Percentiles rank a stretch among this genome's conserved stretches.
These are phyloP conservation scores for Proliferodiscus dingleyae DNA, from an alignment of 2,329 filamentous ascomycete species.

Conservation along the genomic window DNA sequence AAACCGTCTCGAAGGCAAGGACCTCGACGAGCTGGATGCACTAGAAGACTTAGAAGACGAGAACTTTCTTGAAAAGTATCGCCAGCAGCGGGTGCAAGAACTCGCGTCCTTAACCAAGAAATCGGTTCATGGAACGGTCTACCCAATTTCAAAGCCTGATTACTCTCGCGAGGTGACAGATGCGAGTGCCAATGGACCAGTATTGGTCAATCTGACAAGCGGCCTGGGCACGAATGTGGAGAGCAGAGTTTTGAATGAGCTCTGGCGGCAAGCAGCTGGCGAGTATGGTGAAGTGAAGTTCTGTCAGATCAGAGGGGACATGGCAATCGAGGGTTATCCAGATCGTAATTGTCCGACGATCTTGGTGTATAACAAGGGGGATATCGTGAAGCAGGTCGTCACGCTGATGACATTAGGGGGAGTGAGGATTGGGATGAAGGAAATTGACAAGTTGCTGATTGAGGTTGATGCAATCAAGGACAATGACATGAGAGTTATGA, in stretches of 20 bases:
- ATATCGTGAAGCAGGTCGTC: constrained; percentile 89
- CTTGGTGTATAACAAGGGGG: constrained; percentile 83
- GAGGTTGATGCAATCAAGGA: constrained; percentile 75
- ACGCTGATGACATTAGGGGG: constrained; percentile 78
- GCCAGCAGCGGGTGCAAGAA: constrained; percentile 82
- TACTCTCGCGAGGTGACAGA: constrained; percentile 90
- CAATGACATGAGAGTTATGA: constrained; percentile 67
- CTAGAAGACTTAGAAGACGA: constrained; percentile 96
- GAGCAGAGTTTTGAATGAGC: constrained; percentile 73
- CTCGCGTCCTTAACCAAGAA: constrained; percentile 69
- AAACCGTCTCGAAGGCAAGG: constrained; percentile 89
- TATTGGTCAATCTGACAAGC: constrained; percentile 78
- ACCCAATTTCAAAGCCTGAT: constrained; percentile 90
- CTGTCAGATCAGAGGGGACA: constrained; percentile 85
- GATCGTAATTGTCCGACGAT: constrained; percentile 94
- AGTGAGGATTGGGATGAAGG: constrained; percentile 61
- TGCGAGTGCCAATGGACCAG: constrained; percentile 64
- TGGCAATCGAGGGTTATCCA: constrained; percentile 96
- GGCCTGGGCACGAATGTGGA: constrained; percentile 76
- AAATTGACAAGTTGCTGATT: constrained; percentile 77
- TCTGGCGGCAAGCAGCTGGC: constrained; percentile 78
- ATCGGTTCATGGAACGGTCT: constrained; percentile 82
- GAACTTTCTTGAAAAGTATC: constrained; percentile 80
- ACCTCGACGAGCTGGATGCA: constrained; percentile 87
- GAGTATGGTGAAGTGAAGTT: constrained; percentile 97